phyloP scores from a whole-genome alignment of 148 eudicot species.

The Fagopyrum tataricum region DNA sequence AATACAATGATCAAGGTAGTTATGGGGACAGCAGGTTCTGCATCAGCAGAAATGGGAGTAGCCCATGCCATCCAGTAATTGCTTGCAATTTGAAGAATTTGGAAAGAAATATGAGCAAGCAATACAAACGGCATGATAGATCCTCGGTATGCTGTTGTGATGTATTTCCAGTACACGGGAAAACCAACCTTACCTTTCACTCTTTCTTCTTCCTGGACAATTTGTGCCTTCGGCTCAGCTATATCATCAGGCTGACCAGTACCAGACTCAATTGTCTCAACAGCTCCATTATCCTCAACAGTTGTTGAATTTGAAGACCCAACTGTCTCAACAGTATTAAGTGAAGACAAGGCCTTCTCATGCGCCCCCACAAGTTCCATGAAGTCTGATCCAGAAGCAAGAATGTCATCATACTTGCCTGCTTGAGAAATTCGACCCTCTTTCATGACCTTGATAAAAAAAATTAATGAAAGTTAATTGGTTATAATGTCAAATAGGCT shows the following conservation, averaged over 20 bases:
- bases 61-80: constrained; percentile 89
- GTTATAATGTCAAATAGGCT: too few relatives aligned
- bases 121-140: constrained; percentile 48
- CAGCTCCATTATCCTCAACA: constrained; percentile 10
- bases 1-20: constrained; percentile 45
- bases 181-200: constrained; percentile 61
- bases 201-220: constrained; percentile 71
- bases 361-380: constrained; percentile 69
- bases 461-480: not conserved
- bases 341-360: constrained; percentile 42
- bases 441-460: constrained; percentile 48
- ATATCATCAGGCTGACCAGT: constrained; percentile 24
- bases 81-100: constrained; percentile 50
- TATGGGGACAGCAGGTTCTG: constrained; percentile 27
- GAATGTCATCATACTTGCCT: constrained; percentile 54
- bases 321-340: constrained; percentile 26
- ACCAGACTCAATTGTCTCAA: constrained; percentile 10
- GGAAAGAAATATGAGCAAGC: constrained; percentile 42
- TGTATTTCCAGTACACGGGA: constrained; percentile 55
- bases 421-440: constrained; percentile 58
- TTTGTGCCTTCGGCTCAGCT: constrained; percentile 32
- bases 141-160: constrained; percentile 67
- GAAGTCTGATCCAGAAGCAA: constrained; percentile 51
- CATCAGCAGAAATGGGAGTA: constrained; percentile 45
- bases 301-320: not conserved